These are phyloP conservation scores for Symbiodinium natans DNA, from an alignment of 73 alveolate genomes.

Conservation along the genomic window DNA sequence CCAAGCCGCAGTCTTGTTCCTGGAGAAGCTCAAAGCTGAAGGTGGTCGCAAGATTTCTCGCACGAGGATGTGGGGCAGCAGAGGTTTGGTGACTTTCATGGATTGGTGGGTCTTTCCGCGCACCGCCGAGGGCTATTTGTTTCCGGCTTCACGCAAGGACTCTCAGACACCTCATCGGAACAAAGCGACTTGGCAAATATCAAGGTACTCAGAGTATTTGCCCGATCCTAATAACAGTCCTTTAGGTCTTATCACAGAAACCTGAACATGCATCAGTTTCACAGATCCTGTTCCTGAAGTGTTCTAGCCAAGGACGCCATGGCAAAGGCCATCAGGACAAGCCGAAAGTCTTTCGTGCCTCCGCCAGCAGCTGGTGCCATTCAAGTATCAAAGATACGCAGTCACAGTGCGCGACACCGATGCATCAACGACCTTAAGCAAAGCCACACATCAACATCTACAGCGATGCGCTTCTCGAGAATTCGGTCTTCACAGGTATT, in stretches of 20 bases:
- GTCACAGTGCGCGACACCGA: slow-evolving; percentile 38
- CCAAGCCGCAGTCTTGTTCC: not conserved
- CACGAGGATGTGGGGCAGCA: not conserved
- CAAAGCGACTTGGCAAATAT: no score
- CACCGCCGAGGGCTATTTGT: not conserved
- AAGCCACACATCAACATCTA: no score
- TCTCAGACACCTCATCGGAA: no score
- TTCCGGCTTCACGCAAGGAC: not conserved
- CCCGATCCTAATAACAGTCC: no score
- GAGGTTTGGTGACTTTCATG: not conserved
- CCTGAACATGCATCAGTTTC: no score
- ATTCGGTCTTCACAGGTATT: no score
- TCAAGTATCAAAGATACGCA: not conserved
- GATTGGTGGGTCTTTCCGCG: not conserved
- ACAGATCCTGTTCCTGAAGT: not conserved
- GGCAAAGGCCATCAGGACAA: not conserved
- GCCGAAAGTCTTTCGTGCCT: not conserved
- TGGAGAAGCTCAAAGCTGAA: not conserved
- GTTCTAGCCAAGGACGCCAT: not conserved
- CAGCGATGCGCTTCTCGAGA: no score
- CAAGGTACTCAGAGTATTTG: no score
- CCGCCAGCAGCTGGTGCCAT: not conserved
- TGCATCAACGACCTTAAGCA: slow-evolving; percentile 35
- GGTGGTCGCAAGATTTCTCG: not conserved
- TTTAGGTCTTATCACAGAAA: no score